A percentile compares a stretch with the other conserved stretches of the same genome.
Evolutionary conservation across 805 yeast species (phyloP).

Genomic region (Candida ipomoeae): DNA sequence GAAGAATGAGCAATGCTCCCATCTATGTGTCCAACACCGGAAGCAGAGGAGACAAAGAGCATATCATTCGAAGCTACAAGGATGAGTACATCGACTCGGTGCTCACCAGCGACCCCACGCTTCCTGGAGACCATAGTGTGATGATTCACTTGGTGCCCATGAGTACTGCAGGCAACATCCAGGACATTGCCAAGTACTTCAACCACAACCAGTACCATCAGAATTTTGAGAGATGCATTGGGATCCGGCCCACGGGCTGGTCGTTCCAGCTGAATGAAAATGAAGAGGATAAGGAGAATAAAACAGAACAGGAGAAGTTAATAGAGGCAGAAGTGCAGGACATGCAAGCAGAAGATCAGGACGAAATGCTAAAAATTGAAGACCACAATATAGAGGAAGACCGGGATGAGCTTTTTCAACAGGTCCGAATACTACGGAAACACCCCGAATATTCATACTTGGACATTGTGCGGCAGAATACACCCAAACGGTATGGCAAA

Average conservation of each 20-base stretch:
- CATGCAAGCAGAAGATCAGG: background rate
- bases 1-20: slow-evolving; percentile 42
- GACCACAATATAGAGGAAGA: background rate
- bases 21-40: slow-evolving; percentile 51
- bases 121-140: slow-evolving; percentile 43
- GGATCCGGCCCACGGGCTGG: slow-evolving; percentile 91
- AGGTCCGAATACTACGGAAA: slow-evolving; percentile 13
- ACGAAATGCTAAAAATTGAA: background rate
- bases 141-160: slow-evolving; percentile 72
- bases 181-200: slow-evolving; percentile 47
- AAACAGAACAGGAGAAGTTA: slow-evolving; percentile 2
- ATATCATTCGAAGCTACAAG: slow-evolving; percentile 43
- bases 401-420: background rate
- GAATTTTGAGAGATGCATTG: slow-evolving; percentile 60
- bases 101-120: slow-evolving; percentile 28
- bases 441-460: slow-evolving; percentile 21
- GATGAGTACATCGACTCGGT: slow-evolving; percentile 38
- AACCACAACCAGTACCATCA: slow-evolving; percentile 39
- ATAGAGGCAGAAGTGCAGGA: slow-evolving; percentile 9
- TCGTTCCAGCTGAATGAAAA: slow-evolving; percentile 34
- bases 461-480: slow-evolving; percentile 30
- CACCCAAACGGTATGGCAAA: slow-evolving; percentile 14
- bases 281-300: no score
- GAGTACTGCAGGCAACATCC: slow-evolving; percentile 46
- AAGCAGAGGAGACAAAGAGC: slow-evolving; percentile 37